Percentiles rank a stretch among this genome's conserved stretches.
These are phyloP conservation scores for Cymbidium sinense DNA, from an alignment of 106 monocot genomes.

Conservation along the genomic window DNA sequence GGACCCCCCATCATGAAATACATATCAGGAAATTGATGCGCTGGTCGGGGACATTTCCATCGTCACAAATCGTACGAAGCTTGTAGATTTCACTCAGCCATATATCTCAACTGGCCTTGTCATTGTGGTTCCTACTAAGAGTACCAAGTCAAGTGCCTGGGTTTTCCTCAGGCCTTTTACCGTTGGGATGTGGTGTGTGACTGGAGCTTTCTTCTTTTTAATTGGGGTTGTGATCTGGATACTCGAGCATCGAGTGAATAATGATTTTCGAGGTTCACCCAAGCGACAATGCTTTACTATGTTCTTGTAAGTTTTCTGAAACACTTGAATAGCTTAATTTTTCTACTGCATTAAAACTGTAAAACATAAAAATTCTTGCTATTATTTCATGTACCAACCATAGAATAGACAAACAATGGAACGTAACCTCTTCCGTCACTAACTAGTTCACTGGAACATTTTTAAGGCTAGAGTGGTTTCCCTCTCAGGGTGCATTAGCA, in stretches of 20 bases:
- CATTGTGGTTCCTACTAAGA: slow-evolving; percentile 33
- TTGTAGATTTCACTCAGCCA: slow-evolving; percentile 78
- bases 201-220: slow-evolving; percentile 48
- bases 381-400: neutral
- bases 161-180: slow-evolving; percentile 68
- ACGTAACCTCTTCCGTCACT: no score
- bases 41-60: slow-evolving; percentile 54
- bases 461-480: neutral
- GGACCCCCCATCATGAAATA: neutral
- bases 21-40: slow-evolving; percentile 37
- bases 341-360: neutral
- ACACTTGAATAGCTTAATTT: neutral
- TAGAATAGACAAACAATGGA: neutral
- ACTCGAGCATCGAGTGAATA: slow-evolving; percentile 64
- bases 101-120: slow-evolving; percentile 44
- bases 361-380: neutral
- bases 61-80: slow-evolving; percentile 35
- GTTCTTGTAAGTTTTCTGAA: slow-evolving; percentile 31
- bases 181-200: slow-evolving; percentile 49
- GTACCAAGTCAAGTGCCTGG: slow-evolving; percentile 44
- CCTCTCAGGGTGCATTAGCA: neutral
- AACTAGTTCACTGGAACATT: neutral
- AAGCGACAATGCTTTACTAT: slow-evolving; percentile 42
- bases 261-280: slow-evolving; percentile 59
- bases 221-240: slow-evolving; percentile 65